A percentile compares a stretch with the other conserved stretches of the same genome.
These are phyloP conservation scores for Globisporangium parvum DNA, from an alignment of 352 stramenopile genomes.

Conservation along the genomic window DNA sequence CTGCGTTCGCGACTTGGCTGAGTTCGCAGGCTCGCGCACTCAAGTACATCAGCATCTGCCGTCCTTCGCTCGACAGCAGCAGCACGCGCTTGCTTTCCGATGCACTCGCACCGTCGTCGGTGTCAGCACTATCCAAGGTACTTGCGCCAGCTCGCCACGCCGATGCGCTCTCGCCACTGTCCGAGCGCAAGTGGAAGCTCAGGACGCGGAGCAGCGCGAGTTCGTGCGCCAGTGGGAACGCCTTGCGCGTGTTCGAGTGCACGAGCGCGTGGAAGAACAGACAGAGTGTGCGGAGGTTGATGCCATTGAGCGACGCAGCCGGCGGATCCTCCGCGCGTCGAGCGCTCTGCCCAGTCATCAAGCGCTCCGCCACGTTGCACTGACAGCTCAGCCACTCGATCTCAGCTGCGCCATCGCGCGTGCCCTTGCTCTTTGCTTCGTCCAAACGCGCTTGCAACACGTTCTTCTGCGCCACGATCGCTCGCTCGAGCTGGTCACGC, in stretches of 20 bases:
- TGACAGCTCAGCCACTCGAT: conserved; percentile 30
- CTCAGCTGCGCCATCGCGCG: conserved; percentile 11
- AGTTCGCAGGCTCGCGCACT: conserved; percentile 25
- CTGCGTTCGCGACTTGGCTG: conserved; percentile 16
- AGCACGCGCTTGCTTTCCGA: conserved; percentile 14
- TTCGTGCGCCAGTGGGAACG: conserved; percentile 36
- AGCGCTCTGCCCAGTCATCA: conserved; percentile 26
- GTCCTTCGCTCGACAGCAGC: conserved; percentile 34
- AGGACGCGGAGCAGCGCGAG: conserved; percentile 45
- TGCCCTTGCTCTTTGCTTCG: not conserved
- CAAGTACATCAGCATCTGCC: conserved; percentile 46
- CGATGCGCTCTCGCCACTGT: not conserved
- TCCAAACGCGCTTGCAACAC: conserved; percentile 10
- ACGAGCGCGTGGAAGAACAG: conserved; percentile 48
- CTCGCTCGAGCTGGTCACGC: conserved; percentile 29
- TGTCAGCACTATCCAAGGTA: not conserved
- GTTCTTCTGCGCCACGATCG: conserved; percentile 25
- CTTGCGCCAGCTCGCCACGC: too few relatives aligned
- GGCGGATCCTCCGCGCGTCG: conserved; percentile 24
- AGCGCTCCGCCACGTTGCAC: conserved; percentile 23
- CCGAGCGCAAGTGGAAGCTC: conserved; percentile 24
- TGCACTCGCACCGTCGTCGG: not conserved
- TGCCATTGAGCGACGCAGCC: conserved; percentile 36
- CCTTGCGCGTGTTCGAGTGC: conserved; percentile 11
- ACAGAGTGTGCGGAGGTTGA: conserved; percentile 46